These are phyloP conservation scores for Angomonas ambiguus DNA, from an alignment of 208 protist genomes.

Conservation along the genomic window DNA sequence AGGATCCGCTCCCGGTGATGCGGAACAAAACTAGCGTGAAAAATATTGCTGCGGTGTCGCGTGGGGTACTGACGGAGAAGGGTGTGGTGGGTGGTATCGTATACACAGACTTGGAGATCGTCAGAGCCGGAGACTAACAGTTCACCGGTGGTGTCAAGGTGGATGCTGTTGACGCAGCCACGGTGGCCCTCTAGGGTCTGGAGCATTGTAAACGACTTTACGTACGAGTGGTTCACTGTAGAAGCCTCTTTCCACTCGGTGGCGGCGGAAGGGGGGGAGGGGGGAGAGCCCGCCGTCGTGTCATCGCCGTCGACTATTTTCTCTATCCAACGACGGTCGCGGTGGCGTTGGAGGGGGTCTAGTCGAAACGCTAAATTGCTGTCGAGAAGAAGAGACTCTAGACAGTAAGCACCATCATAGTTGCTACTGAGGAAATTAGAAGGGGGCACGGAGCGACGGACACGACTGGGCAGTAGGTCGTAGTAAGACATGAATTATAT, in stretches of 20 bases:
- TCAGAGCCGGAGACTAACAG: slow-evolving; percentile 45
- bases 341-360: slow-evolving; percentile 9
- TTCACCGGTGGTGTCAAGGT: slow-evolving; percentile 21
- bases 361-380: slow-evolving; percentile 22
- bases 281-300: neutral
- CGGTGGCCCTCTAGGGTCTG: slow-evolving; percentile 26
- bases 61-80: slow-evolving; percentile 18
- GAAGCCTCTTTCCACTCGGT: neutral
- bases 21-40: slow-evolving; percentile 40
- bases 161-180: slow-evolving; percentile 52
- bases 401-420: slow-evolving; percentile 12
- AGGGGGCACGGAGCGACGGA: neutral
- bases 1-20: slow-evolving; percentile 15
- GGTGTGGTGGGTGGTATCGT: slow-evolving; percentile 19
- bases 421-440: slow-evolving; percentile 8
- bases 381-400: slow-evolving; percentile 15
- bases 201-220: neutral
- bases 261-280: neutral
- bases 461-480: neutral
- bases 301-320: neutral
- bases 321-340: neutral
- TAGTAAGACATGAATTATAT: slow-evolving; percentile 3
- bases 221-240: neutral
- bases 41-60: slow-evolving; percentile 44
- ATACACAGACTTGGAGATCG: slow-evolving; percentile 34